Base-by-base conservation (phyloP, 768 basidiomycete species). In the Dioszegia crocea region DNA sequence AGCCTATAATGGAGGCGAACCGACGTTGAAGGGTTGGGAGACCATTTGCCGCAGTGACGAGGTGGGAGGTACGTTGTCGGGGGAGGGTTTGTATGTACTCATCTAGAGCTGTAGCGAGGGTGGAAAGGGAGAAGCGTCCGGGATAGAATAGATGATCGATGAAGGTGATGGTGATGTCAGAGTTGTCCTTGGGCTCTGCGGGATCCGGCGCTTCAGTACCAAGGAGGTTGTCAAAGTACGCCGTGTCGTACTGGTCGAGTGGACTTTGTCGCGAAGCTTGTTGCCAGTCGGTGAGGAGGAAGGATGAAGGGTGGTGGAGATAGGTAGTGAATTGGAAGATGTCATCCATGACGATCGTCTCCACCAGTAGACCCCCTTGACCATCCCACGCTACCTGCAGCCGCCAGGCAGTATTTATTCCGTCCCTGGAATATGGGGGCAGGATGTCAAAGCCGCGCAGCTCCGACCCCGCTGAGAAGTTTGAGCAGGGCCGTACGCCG, bases 151-250 rank as follows among this genome's bases (percentile, higher is more conserved):
- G 81, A 44, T 86, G 88, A 52, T 85, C 81, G 69, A 92, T 82
- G 77, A 91, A 92, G 62, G 86, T 87, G 57, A 86, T 86, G 0
- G 86, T 81, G 67, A 93, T 76, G 45, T 72, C 66, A 12, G 85
- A 38, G 21, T 66, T 66, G 31, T 76, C 70, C 44, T 64, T 57
- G 1, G 64, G 66, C 8, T 67, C 59, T 12, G 60, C 50, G 8
- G 65, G 62, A 27, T 70, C 62, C 14, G 60, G 82, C 29, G 83
- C 80, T 17, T 68, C 64, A 11, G 71, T 47, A 56, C 87, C 78
- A 57, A 94, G 83, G 52, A 86, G 82, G 65, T 90, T 89, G 67
- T 93, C 91, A 65, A 97, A 85, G 76, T 88, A 86, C n/a, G 86
- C 84, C 17, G 92, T 73, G 66, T 69, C 70, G 38, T 61, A 65